Evolutionary conservation across 1,139 yeast species (phyloP), one percentile per base, ranked within the genome.

Genomic region (Magnusiomyces suaveolens): DNA sequence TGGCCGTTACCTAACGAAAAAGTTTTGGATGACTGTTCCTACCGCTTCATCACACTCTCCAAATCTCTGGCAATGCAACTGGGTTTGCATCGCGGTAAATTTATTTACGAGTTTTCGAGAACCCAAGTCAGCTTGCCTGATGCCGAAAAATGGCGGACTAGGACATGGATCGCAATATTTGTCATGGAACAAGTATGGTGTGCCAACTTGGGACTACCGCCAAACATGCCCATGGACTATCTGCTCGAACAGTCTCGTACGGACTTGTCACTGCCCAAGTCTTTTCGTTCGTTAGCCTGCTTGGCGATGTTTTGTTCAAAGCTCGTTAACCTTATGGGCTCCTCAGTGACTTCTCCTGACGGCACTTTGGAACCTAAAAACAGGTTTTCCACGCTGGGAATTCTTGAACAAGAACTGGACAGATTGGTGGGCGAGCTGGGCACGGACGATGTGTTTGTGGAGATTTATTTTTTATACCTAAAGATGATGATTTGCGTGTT

Each of bases 1-100:
- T 90, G 97, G 97, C 97, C 97, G 0, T 71, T 90, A 49, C 97
- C 97, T 0, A 89, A 89, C 65, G 94, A 87, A 66, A 90, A 89
- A 64, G 95, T 90, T 10, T 75, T 90, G 58, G 97, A 90, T 70
- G 97, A 90, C 66, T 84, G 94, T 63, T 85, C 95, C 1, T 89
- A 88, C 65, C 75, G 97, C 63, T 89, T 88, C 68, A 81, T 87
- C 24, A 95, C 95, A 0, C 74, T 89, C 51, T 96, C 96, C 1
- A 88, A 88, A 62, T 83, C 85, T 57, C 72, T 90, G 52, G 87
- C 95, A 0, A 79, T 86, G 63, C 97, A 90, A 66, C 71, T 90
- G 48, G 97, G 97, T n/a, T 74, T 90, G 59, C 97, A 90, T 67
- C 75, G 97, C 60, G 97, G 97, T 21, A 87, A 87, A 66, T 90